A percentile compares a stretch with the other conserved stretches of the same genome.
phyloP scores from a whole-genome alignment of 441 rosid species.

The Croton laevigatus region DNA sequence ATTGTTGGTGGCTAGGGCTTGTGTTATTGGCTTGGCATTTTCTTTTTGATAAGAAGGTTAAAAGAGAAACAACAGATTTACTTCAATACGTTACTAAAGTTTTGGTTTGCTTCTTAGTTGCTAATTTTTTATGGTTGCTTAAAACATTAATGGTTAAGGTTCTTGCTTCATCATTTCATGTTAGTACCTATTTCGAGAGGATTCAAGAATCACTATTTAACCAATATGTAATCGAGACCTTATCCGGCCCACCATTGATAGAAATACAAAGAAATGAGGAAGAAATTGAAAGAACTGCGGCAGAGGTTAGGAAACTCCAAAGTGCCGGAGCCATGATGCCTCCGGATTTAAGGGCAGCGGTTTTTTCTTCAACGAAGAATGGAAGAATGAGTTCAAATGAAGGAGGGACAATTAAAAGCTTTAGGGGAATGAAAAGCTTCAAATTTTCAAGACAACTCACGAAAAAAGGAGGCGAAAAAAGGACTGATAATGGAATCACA shows the following conservation, averaged over 20 bases:
- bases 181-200: constrained; percentile 69
- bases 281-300: constrained; percentile 41
- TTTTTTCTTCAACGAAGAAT: constrained; percentile 31
- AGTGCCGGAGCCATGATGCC: constrained; percentile 60
- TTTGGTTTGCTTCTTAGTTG: constrained; percentile 51
- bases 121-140: constrained; percentile 56
- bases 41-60: constrained; percentile 48
- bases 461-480: constrained; percentile 27
- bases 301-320: constrained; percentile 50
- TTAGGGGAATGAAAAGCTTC: constrained; percentile 24
- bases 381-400: constrained; percentile 30
- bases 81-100: constrained; percentile 49
- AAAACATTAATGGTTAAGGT: constrained; percentile 73
- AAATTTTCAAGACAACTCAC: constrained; percentile 35
- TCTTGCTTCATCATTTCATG: constrained; percentile 72
- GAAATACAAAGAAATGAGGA: constrained; percentile 42
- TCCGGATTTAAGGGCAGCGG: constrained; percentile 47
- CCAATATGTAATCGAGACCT: constrained; percentile 59
- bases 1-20: constrained; percentile 69
- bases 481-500: constrained; percentile 34
- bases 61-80: constrained; percentile 26
- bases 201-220: constrained; percentile 67
- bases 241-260: constrained; percentile 61
- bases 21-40: constrained; percentile 57
- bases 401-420: constrained; percentile 18